Base-by-base conservation (phyloP, 352 stramenopile species). In the Globisporangium paroecandrum region DNA sequence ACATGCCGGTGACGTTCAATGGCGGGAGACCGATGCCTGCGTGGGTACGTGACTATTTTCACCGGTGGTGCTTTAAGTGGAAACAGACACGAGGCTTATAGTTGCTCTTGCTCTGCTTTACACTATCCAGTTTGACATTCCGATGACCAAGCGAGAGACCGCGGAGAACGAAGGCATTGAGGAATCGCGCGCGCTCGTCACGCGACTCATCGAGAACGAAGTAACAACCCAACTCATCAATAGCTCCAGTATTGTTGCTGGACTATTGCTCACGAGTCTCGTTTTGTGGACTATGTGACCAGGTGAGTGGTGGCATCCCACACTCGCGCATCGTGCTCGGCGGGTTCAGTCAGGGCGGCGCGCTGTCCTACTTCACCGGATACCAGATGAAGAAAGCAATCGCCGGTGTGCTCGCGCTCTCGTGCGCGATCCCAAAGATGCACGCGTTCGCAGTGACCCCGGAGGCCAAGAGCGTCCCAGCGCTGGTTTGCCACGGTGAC, bases 401-500 rank as follows among this genome's bases (percentile, higher is more conserved):
- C 9, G 89, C 80, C 0, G 89, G 89, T 9, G 67, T 93, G 22
- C 72, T 94, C 34, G 71, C 79, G 38, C 81, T 95, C 69, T 94
- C 83, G 4, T 85, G 85, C 8, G 92, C 91, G 60, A 76, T 96
- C 38, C 84, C 89, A 9, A 88, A 86, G 64, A 64, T 71, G 34
- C 62, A 89, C 77, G 70, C 77, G n/a, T 91, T 91, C 55, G 66
- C 78, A 15, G 58, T 88, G 24, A 69, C 73, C 4, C 70, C 76
- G 0, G 87, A 89, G 64, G 80, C 77, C 49, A 79, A 75, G 58
- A 64, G 82, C n/a, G 81, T 92, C 27, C 87, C 85, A 36, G 70
- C 93, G 62, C 79, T 92, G 51, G 89, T 95, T 74, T 93, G 85
- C 61, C 87, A 95, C 70, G 85, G 87, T 55, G 83, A 93, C 56